A percentile compares a stretch with the other conserved stretches of the same genome.
Conservation (phyloP, 208 protist species). For the Wallacemonas sp. region DNA sequence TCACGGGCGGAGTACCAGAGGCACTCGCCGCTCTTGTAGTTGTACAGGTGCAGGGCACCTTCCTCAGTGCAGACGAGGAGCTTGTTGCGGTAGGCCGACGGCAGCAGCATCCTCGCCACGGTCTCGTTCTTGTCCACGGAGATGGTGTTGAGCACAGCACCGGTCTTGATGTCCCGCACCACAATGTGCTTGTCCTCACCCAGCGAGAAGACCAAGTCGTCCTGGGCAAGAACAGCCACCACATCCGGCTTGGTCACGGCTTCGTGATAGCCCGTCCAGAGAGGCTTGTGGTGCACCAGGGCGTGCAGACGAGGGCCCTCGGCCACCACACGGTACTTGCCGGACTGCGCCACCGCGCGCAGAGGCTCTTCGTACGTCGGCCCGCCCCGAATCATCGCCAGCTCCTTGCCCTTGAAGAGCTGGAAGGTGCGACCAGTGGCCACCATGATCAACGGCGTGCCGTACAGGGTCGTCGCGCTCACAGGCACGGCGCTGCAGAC, state of each 20-base stretch:
- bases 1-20: constrained; percentile 56
- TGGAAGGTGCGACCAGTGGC: constrained; percentile 82
- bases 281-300: constrained; percentile 79
- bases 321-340: constrained; percentile 78
- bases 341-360: constrained; percentile 70
- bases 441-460: constrained; percentile 78
- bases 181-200: constrained; percentile 76
- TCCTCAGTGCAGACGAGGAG: constrained; percentile 77
- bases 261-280: constrained; percentile 68
- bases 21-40: constrained; percentile 80
- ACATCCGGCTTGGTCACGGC: constrained; percentile 52
- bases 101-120: constrained; percentile 51
- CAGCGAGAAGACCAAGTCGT: constrained; percentile 81
- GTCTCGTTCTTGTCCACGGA: constrained; percentile 60
- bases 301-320: constrained; percentile 79
- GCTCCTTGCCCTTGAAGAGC: constrained; percentile 82
- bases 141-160: constrained; percentile 63
- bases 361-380: constrained; percentile 63
- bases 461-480: constrained; percentile 75
- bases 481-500: constrained; percentile 76
- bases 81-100: constrained; percentile 85
- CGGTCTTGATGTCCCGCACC: constrained; percentile 69
- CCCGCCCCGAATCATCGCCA: constrained; percentile 81
- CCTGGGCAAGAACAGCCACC: constrained; percentile 61
- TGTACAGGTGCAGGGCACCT: constrained; percentile 84